These are phyloP conservation scores for Yamadazyma sp. DNA, from an alignment of 1,139 yeast genomes.

Conservation along the genomic window DNA sequence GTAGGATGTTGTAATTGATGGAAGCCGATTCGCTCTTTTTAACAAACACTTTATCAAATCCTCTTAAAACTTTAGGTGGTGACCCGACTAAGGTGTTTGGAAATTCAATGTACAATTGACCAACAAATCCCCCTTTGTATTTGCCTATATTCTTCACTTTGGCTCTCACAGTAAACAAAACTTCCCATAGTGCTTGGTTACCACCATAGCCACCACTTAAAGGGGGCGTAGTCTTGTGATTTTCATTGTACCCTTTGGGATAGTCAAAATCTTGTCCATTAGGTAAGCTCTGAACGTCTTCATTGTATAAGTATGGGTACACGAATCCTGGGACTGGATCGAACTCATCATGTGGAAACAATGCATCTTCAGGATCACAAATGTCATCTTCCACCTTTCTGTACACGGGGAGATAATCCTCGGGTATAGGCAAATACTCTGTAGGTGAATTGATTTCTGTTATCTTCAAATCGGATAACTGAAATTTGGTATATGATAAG, in stretches of 20 bases:
- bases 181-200: slow-evolving; percentile 45
- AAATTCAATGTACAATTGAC: slow-evolving; percentile 57
- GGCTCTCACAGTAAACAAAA: slow-evolving; percentile 49
- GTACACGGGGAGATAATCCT: slow-evolving; percentile 43
- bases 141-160: slow-evolving; percentile 52
- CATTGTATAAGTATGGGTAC: slow-evolving; percentile 51
- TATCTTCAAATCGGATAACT: slow-evolving; percentile 39
- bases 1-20: slow-evolving; percentile 46
- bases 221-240: slow-evolving; percentile 37
- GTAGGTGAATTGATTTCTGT: slow-evolving; percentile 44
- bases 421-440: slow-evolving; percentile 51
- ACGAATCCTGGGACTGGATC: slow-evolving; percentile 53
- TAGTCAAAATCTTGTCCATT: slow-evolving; percentile 45
- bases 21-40: slow-evolving; percentile 41
- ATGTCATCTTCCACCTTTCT: slow-evolving; percentile 45
- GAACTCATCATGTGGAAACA: slow-evolving; percentile 56
- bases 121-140: slow-evolving; percentile 51
- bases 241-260: slow-evolving; percentile 52
- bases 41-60: slow-evolving; percentile 56
- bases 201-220: slow-evolving; percentile 59
- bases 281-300: slow-evolving; percentile 41
- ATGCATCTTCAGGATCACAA: slow-evolving; percentile 56
- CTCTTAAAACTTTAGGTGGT: slow-evolving; percentile 55
- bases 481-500: slow-evolving; percentile 53
- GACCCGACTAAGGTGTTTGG: slow-evolving; percentile 45